Conservation (phyloP, 495 filamentous ascomycete species). For the Aspergillus carlsbadensis region DNA sequence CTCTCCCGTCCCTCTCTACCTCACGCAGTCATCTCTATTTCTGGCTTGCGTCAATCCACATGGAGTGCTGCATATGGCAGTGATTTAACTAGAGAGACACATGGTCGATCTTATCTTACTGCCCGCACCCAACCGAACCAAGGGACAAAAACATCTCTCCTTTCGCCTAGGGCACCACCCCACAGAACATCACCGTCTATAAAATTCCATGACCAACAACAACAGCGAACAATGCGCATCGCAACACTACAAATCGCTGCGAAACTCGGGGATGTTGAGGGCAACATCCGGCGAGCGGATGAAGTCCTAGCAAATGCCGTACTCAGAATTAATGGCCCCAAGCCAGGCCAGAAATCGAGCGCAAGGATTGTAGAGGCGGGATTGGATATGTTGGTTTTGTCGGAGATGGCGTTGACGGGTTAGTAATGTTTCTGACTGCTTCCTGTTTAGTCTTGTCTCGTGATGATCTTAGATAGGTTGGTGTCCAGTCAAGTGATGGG, state of each 20-base stretch:
- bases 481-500: no score
- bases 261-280: constrained; percentile 68
- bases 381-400: constrained; percentile 68
- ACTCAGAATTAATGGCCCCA: constrained; percentile 14
- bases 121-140: no score
- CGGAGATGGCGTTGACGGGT: constrained; percentile 89
- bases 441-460: neutral
- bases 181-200: no score
- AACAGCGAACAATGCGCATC: constrained; percentile 61
- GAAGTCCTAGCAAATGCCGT: constrained; percentile 55
- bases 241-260: constrained; percentile 80
- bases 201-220: neutral
- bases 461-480: neutral
- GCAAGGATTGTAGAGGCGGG: constrained; percentile 20
- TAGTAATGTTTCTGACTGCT: constrained; percentile 31
- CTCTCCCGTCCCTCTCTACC: neutral
- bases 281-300: constrained; percentile 75
- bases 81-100: no score
- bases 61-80: neutral
- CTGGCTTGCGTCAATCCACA: neutral
- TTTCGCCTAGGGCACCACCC: no score
- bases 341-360: neutral
- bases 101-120: no score
- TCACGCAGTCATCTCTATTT: neutral
- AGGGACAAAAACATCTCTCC: no score